A percentile compares a stretch with the other conserved stretches of the same genome.
Conservation (phyloP, 306 rosid genomes). For the Coriaria nepalensis region DNA sequence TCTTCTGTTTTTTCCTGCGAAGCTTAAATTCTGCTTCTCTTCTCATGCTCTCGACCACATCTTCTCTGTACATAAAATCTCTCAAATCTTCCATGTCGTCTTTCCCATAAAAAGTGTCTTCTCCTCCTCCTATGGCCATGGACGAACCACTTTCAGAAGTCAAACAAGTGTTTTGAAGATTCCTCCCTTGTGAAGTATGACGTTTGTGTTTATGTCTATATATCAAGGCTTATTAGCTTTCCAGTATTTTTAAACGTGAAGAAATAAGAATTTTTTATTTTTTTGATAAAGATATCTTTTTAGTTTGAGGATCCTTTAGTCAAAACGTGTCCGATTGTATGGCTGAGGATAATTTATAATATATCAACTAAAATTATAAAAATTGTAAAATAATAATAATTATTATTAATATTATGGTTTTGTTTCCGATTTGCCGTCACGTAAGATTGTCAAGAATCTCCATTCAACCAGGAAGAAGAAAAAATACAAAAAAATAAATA, state of each 20-base stretch:
- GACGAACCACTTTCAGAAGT: not conserved
- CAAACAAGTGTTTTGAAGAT: no score
- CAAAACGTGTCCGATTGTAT: no score
- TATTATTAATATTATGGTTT: no score
- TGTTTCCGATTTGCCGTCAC: no score
- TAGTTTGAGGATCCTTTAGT: not conserved
- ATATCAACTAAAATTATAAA: not conserved
- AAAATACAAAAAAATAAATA: no score
- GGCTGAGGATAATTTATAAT: no score
- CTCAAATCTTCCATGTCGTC: conserved; percentile 18
- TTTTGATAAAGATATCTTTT: not conserved
- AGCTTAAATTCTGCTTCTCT: conserved; percentile 8
- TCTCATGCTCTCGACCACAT: conserved; percentile 20
- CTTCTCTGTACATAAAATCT: conserved; percentile 16
- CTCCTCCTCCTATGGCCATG: not conserved
- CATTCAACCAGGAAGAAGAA: no score
- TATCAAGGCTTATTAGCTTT: no score
- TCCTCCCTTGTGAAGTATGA: no score
- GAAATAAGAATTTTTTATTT: not conserved
- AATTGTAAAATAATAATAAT: not conserved
- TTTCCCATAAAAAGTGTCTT: conserved; percentile 21
- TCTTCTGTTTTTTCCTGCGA: conserved; percentile 6
- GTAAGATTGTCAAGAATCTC: no score
- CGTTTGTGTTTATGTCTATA: no score
- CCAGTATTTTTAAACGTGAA: no score